phyloP scores from a whole-genome alignment of 164 flowering plant species.

The Nymphaea thermarum region DNA sequence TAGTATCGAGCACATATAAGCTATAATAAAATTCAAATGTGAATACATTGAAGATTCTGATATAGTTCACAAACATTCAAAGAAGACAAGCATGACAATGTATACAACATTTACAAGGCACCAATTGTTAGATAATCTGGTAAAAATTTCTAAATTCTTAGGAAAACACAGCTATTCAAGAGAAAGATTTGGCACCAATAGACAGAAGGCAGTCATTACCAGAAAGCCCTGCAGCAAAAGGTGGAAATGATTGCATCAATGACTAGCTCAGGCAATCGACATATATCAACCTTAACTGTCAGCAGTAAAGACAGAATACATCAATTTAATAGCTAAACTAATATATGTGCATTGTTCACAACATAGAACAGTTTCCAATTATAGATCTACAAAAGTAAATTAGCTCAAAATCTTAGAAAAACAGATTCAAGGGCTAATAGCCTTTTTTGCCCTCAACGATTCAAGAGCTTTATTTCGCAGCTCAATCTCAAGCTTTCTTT shows the following conservation, averaged over 20 bases:
- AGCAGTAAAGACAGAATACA: conserved; percentile 66
- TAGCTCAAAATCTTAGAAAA: conserved; percentile 9
- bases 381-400: conserved; percentile 3
- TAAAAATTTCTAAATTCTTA: too few species aligned
- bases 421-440: conserved; percentile 27
- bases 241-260: conserved; percentile 53
- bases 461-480: conserved; percentile 88
- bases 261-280: conserved; percentile 74
- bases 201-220: conserved; percentile 63
- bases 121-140: too few species aligned
- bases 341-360: conserved; percentile 14
- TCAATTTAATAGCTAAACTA: conserved; percentile 26
- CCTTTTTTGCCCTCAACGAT: conserved; percentile 84
- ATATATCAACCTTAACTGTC: conserved; percentile 80
- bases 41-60: not conserved
- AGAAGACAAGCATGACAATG: too few species aligned
- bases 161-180: not conserved
- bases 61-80: not conserved
- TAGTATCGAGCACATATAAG: conserved; percentile 25
- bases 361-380: conserved; percentile 12
- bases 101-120: too few species aligned
- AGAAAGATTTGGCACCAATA: conserved; percentile 23
- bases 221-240: conserved; percentile 53
- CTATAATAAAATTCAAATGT: conserved; percentile 1
- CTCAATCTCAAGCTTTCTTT: conserved; percentile 80